These are phyloP conservation scores for Gymnopus androsaceus DNA, from an alignment of 1,284 basidiomycete species.

Conservation along the genomic window DNA sequence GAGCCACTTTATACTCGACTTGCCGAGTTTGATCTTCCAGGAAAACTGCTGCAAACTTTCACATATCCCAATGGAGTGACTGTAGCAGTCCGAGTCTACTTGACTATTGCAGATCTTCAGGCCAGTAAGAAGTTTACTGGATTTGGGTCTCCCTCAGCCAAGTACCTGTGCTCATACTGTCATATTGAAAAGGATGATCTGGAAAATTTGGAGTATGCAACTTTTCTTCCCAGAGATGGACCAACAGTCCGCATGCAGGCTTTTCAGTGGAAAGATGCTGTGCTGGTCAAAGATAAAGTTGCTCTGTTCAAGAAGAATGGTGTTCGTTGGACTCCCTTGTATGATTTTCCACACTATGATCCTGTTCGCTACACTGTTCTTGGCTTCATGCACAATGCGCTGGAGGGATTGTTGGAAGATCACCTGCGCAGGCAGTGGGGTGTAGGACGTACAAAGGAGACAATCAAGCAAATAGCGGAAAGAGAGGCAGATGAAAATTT, in stretches of 20 bases:
- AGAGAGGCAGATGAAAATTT: too few relatives aligned
- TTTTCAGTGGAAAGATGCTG: constrained; percentile 6
- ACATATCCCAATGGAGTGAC: constrained; percentile 4
- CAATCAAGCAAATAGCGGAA: too few relatives aligned
- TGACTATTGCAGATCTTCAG: constrained; percentile 19
- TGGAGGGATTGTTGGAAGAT: constrained; percentile 19
- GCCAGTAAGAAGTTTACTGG: constrained; percentile 20
- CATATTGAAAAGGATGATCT: constrained; percentile 4
- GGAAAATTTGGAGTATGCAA: constrained; percentile 14
- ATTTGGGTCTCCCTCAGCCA: constrained; percentile 1
- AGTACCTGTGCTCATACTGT: constrained; percentile 18
- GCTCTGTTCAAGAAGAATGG: constrained; percentile 10
- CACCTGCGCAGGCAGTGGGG: constrained; percentile 19
- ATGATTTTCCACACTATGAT: constrained; percentile 18
- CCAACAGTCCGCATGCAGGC: constrained; percentile 11
- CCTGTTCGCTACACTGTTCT: constrained; percentile 17
- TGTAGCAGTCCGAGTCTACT: constrained; percentile 12
- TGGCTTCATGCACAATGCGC: constrained; percentile 16
- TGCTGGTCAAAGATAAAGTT: background rate
- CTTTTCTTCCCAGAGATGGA: constrained; percentile 5
- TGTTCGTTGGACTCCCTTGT: constrained; percentile 16
- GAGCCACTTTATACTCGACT: constrained; percentile 8
- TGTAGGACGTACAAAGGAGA: constrained; percentile 9
- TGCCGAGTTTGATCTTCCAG: constrained; percentile 8
- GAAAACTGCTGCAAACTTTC: constrained; percentile 8